phyloP scores from a whole-genome alignment of 2,329 filamentous ascomycete genomes.

The Coniella lustricola region DNA sequence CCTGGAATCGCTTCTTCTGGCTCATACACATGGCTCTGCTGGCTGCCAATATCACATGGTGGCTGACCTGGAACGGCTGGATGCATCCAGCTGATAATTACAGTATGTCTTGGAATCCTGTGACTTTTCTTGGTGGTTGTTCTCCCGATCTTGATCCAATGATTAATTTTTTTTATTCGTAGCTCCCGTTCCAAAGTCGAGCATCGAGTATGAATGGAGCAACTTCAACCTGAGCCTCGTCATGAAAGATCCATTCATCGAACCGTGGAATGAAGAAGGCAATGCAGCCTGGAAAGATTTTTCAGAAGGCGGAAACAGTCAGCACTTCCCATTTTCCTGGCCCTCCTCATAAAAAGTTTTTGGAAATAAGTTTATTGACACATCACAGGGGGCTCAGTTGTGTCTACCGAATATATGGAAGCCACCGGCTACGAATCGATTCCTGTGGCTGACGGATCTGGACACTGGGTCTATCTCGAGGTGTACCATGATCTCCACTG shows the following conservation, averaged over 20 bases:
- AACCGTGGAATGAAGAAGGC: neutral
- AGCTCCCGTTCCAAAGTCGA: neutral
- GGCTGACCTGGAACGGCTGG: neutral
- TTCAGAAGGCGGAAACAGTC: slow-evolving; percentile 1
- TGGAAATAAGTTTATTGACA: neutral
- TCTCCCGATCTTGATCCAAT: too few species aligned
- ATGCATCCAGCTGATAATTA: neutral
- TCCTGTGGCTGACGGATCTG: neutral
- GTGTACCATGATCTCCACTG: slow-evolving; percentile 2
- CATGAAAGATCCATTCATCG: slow-evolving; percentile 4
- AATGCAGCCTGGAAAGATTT: slow-evolving; percentile 1
- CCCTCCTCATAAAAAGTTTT: neutral
- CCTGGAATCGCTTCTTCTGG: neutral
- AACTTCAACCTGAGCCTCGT: neutral
- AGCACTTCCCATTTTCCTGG: neutral
- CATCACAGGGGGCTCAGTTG: neutral
- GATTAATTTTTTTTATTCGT: too few species aligned
- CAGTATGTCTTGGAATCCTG: neutral
- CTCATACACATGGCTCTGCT: neutral
- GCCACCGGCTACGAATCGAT: neutral
- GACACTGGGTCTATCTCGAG: neutral
- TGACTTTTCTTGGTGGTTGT: too few species aligned
- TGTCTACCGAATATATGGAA: neutral
- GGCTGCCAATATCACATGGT: slow-evolving; percentile 1
- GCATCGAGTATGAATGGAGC: slow-evolving; percentile 1